Conservation (phyloP, 176 grass and related monocot genomes). For the Phoenix roebelenii region DNA sequence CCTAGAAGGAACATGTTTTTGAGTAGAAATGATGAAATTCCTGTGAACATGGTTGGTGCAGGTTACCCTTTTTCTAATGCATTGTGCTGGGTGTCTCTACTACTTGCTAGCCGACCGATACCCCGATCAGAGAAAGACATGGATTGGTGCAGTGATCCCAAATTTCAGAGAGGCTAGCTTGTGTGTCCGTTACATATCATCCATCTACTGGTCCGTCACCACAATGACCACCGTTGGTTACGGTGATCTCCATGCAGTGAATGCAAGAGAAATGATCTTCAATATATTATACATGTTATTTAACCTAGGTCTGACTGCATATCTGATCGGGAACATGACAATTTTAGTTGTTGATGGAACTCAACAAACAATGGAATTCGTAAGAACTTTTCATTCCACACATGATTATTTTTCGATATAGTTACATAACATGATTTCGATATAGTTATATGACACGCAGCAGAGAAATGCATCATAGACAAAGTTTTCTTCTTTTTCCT, state of each 20-base stretch:
- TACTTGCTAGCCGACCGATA: conserved; percentile 81
- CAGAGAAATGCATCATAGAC: too few relatives aligned
- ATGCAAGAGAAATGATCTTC: conserved; percentile 90
- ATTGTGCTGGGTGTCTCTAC: conserved; percentile 78
- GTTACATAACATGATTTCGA: too few relatives aligned
- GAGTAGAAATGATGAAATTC: too few relatives aligned
- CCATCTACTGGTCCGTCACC: conserved; percentile 94
- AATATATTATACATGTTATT: conserved; percentile 99
- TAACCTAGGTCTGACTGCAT: conserved; percentile 82
- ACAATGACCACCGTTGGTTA: conserved; percentile 99
- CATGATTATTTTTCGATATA: neutral
- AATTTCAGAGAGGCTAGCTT: conserved; percentile 75
- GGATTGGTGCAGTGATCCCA: conserved; percentile 83
- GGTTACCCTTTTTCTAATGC: conserved; percentile 90
- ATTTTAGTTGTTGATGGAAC: conserved; percentile 97
- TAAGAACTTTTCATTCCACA: conserved; percentile 25
- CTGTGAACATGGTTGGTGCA: conserved; percentile 5
- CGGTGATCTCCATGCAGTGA: conserved; percentile 84
- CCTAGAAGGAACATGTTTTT: too few relatives aligned
- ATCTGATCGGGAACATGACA: conserved; percentile 97
- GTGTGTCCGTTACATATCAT: conserved; percentile 79
- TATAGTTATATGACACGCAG: too few relatives aligned
- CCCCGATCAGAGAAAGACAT: conserved; percentile 67
- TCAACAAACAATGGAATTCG: conserved; percentile 93
- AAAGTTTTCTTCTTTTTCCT: too few relatives aligned